A percentile compares a stretch with the other conserved stretches of the same genome.
phyloP scores from a whole-genome alignment of 1,284 basidiomycete species.

The Ustilago shanxiensis region DNA sequence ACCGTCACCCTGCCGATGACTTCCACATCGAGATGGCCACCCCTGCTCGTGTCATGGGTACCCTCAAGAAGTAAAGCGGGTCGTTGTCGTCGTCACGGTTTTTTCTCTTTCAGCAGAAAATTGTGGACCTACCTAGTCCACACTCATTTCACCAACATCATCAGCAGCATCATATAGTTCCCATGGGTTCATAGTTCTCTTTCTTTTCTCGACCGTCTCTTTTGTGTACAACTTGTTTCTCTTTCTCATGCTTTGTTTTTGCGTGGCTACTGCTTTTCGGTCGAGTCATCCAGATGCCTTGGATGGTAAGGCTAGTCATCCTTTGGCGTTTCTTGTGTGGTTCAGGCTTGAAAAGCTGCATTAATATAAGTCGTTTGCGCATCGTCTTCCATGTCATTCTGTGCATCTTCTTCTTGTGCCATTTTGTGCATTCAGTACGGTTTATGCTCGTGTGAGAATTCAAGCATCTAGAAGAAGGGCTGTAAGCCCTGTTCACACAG shows the following conservation, averaged over 20 bases:
- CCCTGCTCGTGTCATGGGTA: slow-evolving; percentile 63
- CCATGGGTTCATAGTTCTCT: slow-evolving; percentile 16
- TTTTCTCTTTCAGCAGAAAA: background rate
- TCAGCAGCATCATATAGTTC: slow-evolving; percentile 31
- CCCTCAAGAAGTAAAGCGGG: slow-evolving; percentile 48
- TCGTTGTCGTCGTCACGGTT: background rate
- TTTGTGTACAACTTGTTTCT: slow-evolving; percentile 36
- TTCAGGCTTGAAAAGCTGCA: slow-evolving; percentile 2
- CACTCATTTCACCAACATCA: slow-evolving; percentile 7
- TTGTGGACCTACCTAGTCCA: slow-evolving; percentile 7
- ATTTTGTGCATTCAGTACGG: too few relatives aligned
- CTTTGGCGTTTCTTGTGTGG: slow-evolving; percentile 2
- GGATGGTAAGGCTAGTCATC: slow-evolving; percentile 49
- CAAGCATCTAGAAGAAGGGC: too few relatives aligned
- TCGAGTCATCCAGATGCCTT: background rate
- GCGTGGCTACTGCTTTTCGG: slow-evolving; percentile 1
- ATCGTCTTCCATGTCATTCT: background rate
- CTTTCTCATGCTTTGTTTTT: slow-evolving; percentile 20
- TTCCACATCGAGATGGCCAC: slow-evolving; percentile 68
- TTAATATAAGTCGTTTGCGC: slow-evolving; percentile 12
- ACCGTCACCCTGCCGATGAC: slow-evolving; percentile 71
- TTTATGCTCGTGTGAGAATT: too few relatives aligned
- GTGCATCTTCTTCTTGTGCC: too few relatives aligned
- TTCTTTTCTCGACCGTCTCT: slow-evolving; percentile 14
- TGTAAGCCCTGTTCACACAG: background rate